Base-by-base conservation (phyloP, 805 yeast genomes). In the Starmerella sirachaensis region DNA sequence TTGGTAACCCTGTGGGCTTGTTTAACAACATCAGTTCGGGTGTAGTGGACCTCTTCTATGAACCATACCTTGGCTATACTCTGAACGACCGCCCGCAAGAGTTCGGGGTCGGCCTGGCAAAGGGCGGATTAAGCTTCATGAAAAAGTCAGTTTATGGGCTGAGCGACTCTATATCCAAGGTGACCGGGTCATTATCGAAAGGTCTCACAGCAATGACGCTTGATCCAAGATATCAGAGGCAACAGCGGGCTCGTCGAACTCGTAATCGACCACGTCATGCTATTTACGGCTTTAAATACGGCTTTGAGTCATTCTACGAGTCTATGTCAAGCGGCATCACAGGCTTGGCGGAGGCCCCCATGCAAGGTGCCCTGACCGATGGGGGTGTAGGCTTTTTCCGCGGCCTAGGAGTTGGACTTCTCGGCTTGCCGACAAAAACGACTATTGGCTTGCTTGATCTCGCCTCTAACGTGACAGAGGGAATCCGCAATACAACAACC, bases 1-100 rank as follows among this genome's bases (percentile, higher is more conserved):
- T 91, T 34, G 99, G 98, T 17, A 91, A 93, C 49, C 99, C 99
- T 0, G 97, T 93, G 20, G 98, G 98, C 1, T 63, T 91, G 44
- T 91, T 91, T 64, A 91, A 83, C 56, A 86, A 85, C 49, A 65
- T 91, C 40, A 77, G 94, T 40, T 84, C 96, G 0, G 99, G 99
- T 36, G 91, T 91, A 9, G 71, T 85, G 72, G 99, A 91, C 58
- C 79, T 91, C 14, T 91, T 91, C 57, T 91, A 91, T 55, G 97
- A 88, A 55, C 99, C 99, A 3, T 91, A 88, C 53, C 91, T 85
- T 55, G 99, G 99, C 0, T 82, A 83, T 50, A 74, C 88, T 33
- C 73, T 91, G 72, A 88, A 80, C 45, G 98, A 91, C 57, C 65
- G 96, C 26, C 98, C 98, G 1, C 94, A 83, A 53, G 99, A 93